These are phyloP conservation scores for Peribolospora kevripleyi DNA, from an alignment of 768 basidiomycete species.

Conservation along the genomic window DNA sequence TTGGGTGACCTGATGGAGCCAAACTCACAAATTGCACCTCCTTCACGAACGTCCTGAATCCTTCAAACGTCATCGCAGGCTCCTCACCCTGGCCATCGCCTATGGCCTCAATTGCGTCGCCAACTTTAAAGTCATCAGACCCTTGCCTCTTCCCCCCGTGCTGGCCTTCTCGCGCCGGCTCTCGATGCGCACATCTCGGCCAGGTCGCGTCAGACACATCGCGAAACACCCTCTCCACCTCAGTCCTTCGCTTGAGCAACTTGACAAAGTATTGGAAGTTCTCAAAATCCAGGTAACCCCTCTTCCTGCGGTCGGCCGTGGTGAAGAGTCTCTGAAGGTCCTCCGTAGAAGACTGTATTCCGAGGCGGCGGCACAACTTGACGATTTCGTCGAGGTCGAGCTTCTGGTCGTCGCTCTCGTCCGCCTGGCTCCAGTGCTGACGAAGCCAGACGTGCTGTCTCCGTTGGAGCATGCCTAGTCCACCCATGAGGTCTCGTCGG, in stretches of 20 bases:
- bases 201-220: not conserved
- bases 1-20: conserved; percentile 21
- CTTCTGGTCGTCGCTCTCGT: conserved; percentile 35
- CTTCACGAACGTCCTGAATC: conserved; percentile 32
- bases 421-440: conserved; percentile 56
- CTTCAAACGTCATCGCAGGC: conserved; percentile 21
- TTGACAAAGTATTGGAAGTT: conserved; percentile 67
- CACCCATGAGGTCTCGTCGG: conserved; percentile 44
- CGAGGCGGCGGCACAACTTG: conserved; percentile 42
- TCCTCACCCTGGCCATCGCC: conserved; percentile 1
- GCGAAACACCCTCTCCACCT: conserved; percentile 35
- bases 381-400: conserved; percentile 49
- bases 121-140: no score
- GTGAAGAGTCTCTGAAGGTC: conserved; percentile 37
- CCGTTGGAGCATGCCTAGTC: conserved; percentile 23
- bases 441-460: conserved; percentile 46
- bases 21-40: conserved; percentile 28
- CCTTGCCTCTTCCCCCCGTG: not conserved
- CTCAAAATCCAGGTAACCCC: conserved; percentile 43
- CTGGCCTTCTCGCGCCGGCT: conserved; percentile 25
- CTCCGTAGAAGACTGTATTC: conserved; percentile 32
- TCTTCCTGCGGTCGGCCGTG: conserved; percentile 34
- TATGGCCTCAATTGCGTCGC: no score
- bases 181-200: not conserved
- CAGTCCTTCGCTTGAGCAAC: conserved; percentile 56